Base-by-base conservation (phyloP, 202 grass and related monocot species). In the Carex arenaria region DNA sequence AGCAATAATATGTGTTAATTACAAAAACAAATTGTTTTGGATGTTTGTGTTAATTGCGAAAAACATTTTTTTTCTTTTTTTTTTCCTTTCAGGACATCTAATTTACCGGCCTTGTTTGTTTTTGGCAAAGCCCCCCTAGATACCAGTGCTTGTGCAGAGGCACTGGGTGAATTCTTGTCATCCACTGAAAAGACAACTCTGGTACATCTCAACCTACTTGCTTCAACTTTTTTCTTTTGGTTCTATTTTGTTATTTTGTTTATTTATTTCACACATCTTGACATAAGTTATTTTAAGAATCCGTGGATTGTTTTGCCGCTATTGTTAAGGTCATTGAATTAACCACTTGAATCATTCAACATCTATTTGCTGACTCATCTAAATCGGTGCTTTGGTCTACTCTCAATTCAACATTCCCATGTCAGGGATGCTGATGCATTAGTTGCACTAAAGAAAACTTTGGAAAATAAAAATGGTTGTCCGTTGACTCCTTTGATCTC, bases 61-160 rank as follows among this genome's bases (percentile, higher is more conserved):
- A 63, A 63, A 9, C 28, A n/a, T 23, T 78, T 60, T 30, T 20
- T 72, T 72, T 3, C 19, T 56, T 31, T 31, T 31, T 31, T 31
- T 77, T 78, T 77, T 80, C 47, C 72, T 85, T 90, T 82, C 85
- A 95, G 96, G 73, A 98, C 96, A 76, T 93, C 96, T 28, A 95
- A 92, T 83, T 85, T 98, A 81, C 96, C 93, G 5, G 93, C 96
- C 14, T 87, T 92, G 63, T 98, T 93, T 31, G 93, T 95, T 45
- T 95, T 98, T 60, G 96, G 96, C 22, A 95, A 93, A 78, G 83
- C 81, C 11, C 84, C 78, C 70, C 62, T 98, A 38, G 89, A 95
- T 72, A 42, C 85, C 57, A 47, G 80, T 47, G 53, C 64, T 54
- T 95, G 93, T 86, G 87, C 84, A 15, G 4, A 75, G 56, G 80